Percentiles rank a stretch among this genome's conserved stretches.
Evolutionary conservation across 75 land plant genomes (phyloP).

Genomic region (Sequoiadendron giganteum): DNA sequence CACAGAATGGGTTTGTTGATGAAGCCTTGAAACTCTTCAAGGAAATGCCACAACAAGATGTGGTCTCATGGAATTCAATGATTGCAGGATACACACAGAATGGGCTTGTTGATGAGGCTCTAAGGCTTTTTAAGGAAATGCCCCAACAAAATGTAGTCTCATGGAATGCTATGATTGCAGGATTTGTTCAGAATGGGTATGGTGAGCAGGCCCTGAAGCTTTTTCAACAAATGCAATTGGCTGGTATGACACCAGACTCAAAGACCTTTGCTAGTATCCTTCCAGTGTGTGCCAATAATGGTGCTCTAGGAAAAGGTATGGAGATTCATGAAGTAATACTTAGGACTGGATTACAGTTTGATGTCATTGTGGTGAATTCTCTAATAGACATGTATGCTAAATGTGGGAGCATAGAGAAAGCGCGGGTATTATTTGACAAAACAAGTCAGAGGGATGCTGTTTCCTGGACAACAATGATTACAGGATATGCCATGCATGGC

Average conservation of each 20-base stretch:
- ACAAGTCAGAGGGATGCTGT: conserved; percentile 43
- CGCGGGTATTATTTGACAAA: conserved; percentile 27
- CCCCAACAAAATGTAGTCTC: conserved; percentile 37
- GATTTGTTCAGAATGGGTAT: conserved; percentile 11
- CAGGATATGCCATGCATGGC: conserved; percentile 69
- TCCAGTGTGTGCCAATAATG: conserved; percentile 53
- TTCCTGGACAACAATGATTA: conserved; percentile 67
- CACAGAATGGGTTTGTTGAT: conserved; percentile 11
- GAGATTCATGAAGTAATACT: conserved; percentile 41
- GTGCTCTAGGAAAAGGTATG: conserved; percentile 44
- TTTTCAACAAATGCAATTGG: conserved; percentile 10
- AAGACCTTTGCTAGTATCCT: conserved; percentile 21
- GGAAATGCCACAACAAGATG: conserved; percentile 29
- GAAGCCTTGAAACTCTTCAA: conserved; percentile 54
- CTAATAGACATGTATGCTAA: conserved; percentile 71
- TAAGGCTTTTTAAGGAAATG: conserved; percentile 40
- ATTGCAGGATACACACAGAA: conserved; percentile 7
- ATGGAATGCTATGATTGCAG: conserved; percentile 10
- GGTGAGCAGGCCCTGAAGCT: background rate
- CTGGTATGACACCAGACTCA: conserved; percentile 1
- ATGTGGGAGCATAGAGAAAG: conserved; percentile 49
- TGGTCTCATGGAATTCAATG: conserved; percentile 22
- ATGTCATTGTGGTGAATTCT: conserved; percentile 45
- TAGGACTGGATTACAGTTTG: conserved; percentile 30
- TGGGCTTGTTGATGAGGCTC: conserved; percentile 26